phyloP scores from a whole-genome alignment of 768 basidiomycete species.

The Mycena maculata region DNA sequence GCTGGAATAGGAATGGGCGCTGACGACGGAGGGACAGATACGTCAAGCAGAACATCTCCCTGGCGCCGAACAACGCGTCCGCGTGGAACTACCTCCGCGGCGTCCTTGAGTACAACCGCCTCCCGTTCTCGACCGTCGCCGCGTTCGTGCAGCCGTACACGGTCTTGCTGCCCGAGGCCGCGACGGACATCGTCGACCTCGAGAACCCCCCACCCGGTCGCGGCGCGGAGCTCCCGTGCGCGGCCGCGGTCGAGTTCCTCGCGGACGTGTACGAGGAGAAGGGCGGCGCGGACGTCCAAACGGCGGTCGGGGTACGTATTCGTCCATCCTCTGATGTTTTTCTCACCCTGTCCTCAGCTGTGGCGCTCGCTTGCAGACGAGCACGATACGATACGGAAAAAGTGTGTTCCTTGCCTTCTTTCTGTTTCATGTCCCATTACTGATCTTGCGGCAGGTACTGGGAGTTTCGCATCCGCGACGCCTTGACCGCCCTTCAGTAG shows the following conservation, averaged over 20 bases:
- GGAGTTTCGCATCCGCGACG: constrained; percentile 69
- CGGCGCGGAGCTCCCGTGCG: constrained; percentile 79
- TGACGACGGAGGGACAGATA: constrained; percentile 58
- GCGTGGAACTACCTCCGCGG: constrained; percentile 98
- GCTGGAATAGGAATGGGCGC: neutral
- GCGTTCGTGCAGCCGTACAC: constrained; percentile 79
- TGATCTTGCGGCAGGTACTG: constrained; percentile 66
- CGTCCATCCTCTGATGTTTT: constrained; percentile 22
- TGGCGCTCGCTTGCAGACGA: constrained; percentile 78
- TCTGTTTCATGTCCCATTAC: constrained; percentile 17
- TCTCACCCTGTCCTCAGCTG: constrained; percentile 55
- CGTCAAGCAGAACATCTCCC: constrained; percentile 83
- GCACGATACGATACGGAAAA: constrained; percentile 81
- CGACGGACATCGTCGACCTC: constrained; percentile 69
- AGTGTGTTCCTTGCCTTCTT: constrained; percentile 54
- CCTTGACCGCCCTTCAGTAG: neutral
- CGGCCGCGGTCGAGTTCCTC: constrained; percentile 85
- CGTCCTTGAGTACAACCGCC: constrained; percentile 69
- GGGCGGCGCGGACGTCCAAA: constrained; percentile 55
- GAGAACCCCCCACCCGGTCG: constrained; percentile 77
- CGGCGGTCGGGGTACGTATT: constrained; percentile 61
- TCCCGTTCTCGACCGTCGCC: constrained; percentile 65
- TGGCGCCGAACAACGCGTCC: constrained; percentile 92
- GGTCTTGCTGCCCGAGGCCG: constrained; percentile 41
- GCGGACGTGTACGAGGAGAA: constrained; percentile 77